Evolutionary conservation across 225 moss, liverwort and hornwort species (phyloP).

Genomic region (Marchantia polymorpha): DNA sequence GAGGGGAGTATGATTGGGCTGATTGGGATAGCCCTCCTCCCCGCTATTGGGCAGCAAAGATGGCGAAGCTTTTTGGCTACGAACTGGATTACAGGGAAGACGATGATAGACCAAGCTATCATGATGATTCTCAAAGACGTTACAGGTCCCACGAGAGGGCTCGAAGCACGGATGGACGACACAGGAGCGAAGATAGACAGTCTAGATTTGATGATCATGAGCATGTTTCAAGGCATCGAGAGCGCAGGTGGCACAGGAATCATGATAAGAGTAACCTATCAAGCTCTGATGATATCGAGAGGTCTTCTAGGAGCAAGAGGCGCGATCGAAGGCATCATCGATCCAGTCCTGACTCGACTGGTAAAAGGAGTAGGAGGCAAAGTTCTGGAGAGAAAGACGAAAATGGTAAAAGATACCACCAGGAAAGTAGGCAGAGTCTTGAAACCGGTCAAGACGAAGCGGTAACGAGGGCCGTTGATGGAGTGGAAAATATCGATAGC

Average conservation of each 20-base stretch:
- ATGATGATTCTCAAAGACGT: slow-evolving; percentile 21
- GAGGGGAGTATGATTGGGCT: slow-evolving; percentile 92
- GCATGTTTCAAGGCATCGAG: slow-evolving; percentile 9
- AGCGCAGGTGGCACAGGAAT: slow-evolving; percentile 16
- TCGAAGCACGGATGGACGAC: not conserved
- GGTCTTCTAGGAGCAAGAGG: slow-evolving; percentile 18
- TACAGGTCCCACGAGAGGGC: slow-evolving; percentile 8
- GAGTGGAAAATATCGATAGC: not conserved
- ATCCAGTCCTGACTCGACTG: slow-evolving; percentile 33
- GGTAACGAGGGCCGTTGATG: not conserved
- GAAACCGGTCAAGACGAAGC: not conserved
- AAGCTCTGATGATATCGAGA: slow-evolving; percentile 27
- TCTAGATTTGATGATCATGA: slow-evolving; percentile 21
- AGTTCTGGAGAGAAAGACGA: not conserved
- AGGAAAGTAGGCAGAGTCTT: not conserved
- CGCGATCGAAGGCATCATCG: slow-evolving; percentile 33
- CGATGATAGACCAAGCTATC: slow-evolving; percentile 12
- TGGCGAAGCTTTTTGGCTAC: slow-evolving; percentile 67
- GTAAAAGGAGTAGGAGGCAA: slow-evolving; percentile 6
- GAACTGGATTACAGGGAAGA: slow-evolving; percentile 38
- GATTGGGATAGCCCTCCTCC: slow-evolving; percentile 76
- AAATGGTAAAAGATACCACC: not conserved
- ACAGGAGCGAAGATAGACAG: slow-evolving; percentile 21
- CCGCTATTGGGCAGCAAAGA: slow-evolving; percentile 66
- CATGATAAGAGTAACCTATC: slow-evolving; percentile 9